phyloP scores from a whole-genome alignment of 768 basidiomycete genomes.

The Rhizopogon vesiculosus region DNA sequence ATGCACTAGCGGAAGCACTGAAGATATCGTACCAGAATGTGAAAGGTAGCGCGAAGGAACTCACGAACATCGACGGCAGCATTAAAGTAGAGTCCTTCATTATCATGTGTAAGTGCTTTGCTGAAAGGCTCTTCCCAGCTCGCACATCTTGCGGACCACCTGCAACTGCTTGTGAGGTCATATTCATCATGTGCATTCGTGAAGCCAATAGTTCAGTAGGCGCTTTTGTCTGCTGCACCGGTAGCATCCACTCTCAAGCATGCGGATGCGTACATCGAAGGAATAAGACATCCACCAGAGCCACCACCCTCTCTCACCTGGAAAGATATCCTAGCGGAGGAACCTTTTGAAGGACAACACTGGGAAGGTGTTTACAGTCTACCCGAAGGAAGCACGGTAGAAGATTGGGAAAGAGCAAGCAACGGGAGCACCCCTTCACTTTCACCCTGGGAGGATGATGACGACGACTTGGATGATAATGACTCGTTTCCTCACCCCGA shows the following conservation, averaged over 20 bases:
- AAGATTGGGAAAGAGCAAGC: constrained; percentile 40
- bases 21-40: constrained; percentile 47
- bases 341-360: constrained; percentile 82
- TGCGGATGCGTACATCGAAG: constrained; percentile 51
- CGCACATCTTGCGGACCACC: constrained; percentile 62
- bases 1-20: constrained; percentile 57
- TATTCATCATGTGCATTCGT: not conserved
- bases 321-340: constrained; percentile 75
- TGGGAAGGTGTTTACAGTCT: constrained; percentile 72
- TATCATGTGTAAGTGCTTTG: not conserved
- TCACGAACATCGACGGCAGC: constrained; percentile 59
- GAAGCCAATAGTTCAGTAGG: constrained; percentile 31
- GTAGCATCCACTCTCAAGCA: constrained; percentile 40
- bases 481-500: constrained; percentile 6
- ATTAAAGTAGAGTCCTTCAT: constrained; percentile 43
- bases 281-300: constrained; percentile 38
- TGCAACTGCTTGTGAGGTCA: constrained; percentile 62
- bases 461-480: constrained; percentile 28
- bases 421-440: constrained; percentile 63
- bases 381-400: constrained; percentile 41
- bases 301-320: constrained; percentile 52
- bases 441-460: constrained; percentile 59
- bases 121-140: constrained; percentile 30
- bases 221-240: constrained; percentile 53
- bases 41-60: constrained; percentile 42